Conservation (phyloP, 176 grass and related monocot species). For the Secale cereale region DNA sequence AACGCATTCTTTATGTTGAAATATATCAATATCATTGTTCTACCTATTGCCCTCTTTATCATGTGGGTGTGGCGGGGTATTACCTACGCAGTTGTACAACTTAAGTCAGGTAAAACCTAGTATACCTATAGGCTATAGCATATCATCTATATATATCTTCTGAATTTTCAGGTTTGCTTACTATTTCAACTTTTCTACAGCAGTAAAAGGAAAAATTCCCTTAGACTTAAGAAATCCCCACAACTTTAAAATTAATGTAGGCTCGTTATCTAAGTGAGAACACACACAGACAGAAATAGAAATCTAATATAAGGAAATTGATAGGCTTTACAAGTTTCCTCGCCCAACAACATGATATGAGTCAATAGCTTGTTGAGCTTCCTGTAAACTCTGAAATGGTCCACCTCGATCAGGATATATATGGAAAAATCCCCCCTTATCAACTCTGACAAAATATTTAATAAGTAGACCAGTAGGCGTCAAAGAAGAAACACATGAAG, state of each 20-base stretch:
- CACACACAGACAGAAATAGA: background rate
- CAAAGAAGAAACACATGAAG: background rate
- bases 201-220: background rate
- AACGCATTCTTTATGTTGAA: no score
- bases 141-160: background rate
- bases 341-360: background rate
- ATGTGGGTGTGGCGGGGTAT: background rate
- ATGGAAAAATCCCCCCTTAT: background rate
- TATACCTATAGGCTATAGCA: background rate
- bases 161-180: background rate
- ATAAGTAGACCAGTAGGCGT: background rate
- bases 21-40: no score
- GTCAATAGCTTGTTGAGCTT: background rate
- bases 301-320: background rate
- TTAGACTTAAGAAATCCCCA: background rate
- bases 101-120: background rate
- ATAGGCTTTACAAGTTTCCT: background rate
- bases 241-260: background rate
- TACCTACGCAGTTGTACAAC: background rate
- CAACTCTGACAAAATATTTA: background rate
- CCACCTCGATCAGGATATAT: background rate
- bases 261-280: background rate
- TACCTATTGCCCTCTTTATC: background rate
- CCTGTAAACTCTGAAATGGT: background rate
- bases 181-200: background rate